A percentile compares a stretch with the other conserved stretches of the same genome.
phyloP scores from a whole-genome alignment of 805 yeast species.

The Lipomyces starkeyi region DNA sequence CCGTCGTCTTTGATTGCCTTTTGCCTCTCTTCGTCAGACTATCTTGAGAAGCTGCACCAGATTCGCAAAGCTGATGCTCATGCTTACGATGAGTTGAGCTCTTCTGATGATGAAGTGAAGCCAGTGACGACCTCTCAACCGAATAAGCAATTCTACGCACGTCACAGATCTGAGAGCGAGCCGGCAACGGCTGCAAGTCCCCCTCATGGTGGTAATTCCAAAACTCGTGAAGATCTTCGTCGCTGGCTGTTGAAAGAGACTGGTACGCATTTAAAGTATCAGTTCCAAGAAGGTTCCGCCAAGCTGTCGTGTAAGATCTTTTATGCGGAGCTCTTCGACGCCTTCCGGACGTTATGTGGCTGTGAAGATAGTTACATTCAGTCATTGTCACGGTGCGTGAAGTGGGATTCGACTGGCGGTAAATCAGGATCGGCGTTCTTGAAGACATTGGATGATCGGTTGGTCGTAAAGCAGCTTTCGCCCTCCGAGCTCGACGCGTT shows the following conservation, averaged over 20 bases:
- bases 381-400: constrained; percentile 88
- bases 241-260: constrained; percentile 75
- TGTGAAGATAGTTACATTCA: constrained; percentile 77
- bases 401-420: constrained; percentile 97
- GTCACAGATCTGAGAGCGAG: constrained; percentile 13
- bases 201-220: constrained; percentile 4
- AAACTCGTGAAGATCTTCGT: constrained; percentile 54
- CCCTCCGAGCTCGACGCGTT: constrained; percentile 91
- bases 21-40: constrained; percentile 85
- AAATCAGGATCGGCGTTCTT: constrained; percentile 94
- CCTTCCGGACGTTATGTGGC: constrained; percentile 84
- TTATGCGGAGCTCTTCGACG: constrained; percentile 96
- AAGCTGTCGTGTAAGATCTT: constrained; percentile 89
- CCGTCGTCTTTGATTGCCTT: constrained; percentile 94
- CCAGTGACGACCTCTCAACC: constrained; percentile 21
- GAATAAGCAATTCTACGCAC: constrained; percentile 22
- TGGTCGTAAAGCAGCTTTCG: constrained; percentile 86
- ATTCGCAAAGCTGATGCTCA: constrained; percentile 43
- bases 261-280: constrained; percentile 90
- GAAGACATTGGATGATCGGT: constrained; percentile 88
- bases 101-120: constrained; percentile 29
- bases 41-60: constrained; percentile 63
- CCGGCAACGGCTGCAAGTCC: constrained; percentile 20
- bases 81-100: constrained; percentile 11
- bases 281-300: constrained; percentile 84